Base-by-base conservation (phyloP, 352 stramenopile genomes). In the Vaucheria bursata region DNA sequence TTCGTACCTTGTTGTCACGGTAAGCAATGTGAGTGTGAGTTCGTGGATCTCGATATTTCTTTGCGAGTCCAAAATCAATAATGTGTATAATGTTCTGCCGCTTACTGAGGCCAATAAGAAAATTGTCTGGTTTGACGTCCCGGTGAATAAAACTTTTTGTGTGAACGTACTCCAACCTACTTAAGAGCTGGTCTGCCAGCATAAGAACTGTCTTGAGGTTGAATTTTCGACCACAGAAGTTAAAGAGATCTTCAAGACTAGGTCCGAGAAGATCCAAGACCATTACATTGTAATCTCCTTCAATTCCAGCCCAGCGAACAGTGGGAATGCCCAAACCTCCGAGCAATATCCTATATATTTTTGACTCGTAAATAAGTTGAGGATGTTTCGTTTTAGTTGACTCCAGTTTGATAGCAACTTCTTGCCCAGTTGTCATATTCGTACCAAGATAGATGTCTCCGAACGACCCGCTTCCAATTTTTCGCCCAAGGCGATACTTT, bases 231-330 rank as follows among this genome's bases (percentile, higher is more conserved):
- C 90, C 90, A 83, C 93, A 97, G 80, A 95, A 94, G 78, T 97
- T 97, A 85, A 97, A 97, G 0, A 97, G 85, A 85, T 97, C 91
- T 82, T 97, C 91, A 31, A 97, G 82, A 12, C 91, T 98, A 1
- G 95, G 95, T 8, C 97, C 97, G 2, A 99, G 88, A 49, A 99
- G 86, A 85, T 99, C 97, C 68, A 99, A 94, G 31, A 99, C 95
- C 95, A 99, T 98, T 37, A 99, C 95, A 81, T 99, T 99, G 89
- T 99, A 99, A 85, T 98, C 94, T 68, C 94, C 95, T 88, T 99
- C 96, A 31, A 98, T 94, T 53, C 96, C 96, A 84, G 98, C 99
- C 94, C 95, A 99, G 79, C 93, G 90, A 36, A 99, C 91, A 84
- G 96, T 97, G 1, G 96, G 95, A 72, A 99, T 97, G 64, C 96